Percentiles rank a stretch among this genome's conserved stretches.
Evolutionary conservation across 441 rosid species (phyloP).

Genomic region (Populus trichocarpa): DNA sequence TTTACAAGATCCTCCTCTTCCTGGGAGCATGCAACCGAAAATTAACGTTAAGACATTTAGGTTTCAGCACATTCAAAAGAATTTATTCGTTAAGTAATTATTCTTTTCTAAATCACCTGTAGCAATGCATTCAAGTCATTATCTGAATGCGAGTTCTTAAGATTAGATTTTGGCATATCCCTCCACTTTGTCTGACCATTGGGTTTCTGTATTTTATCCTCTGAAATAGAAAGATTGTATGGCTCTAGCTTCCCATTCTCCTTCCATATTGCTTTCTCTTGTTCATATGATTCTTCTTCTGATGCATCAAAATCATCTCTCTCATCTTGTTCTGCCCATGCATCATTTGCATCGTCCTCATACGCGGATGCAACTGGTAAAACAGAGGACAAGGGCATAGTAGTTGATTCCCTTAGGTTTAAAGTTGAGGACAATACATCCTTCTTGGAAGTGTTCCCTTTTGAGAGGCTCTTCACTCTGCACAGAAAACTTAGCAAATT

Average conservation of each 20-base stretch:
- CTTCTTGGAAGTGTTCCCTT: conserved; percentile 85
- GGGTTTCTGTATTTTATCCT: conserved; percentile 55
- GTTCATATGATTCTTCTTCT: conserved; percentile 64
- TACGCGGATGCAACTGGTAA: conserved; percentile 50
- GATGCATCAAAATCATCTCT: conserved; percentile 69
- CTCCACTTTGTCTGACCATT: conserved; percentile 49
- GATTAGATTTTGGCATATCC: conserved; percentile 47
- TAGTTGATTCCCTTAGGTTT: conserved; percentile 73
- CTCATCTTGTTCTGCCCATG: conserved; percentile 76
- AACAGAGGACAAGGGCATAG: conserved; percentile 57
- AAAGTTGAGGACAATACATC: conserved; percentile 67
- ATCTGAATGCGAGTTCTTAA: conserved; percentile 40
- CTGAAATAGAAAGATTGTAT: conserved; percentile 33
- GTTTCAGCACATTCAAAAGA: not conserved
- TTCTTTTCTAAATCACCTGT: conserved; percentile 31
- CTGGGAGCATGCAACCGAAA: conserved; percentile 25
- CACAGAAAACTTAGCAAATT: conserved; percentile 2
- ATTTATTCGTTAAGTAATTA: not conserved
- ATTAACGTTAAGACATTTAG: conserved; percentile 2
- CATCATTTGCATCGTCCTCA: conserved; percentile 62
- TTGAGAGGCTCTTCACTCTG: conserved; percentile 98
- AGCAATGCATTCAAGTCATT: conserved; percentile 57
- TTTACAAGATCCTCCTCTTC: conserved; percentile 68
- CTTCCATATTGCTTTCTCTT: conserved; percentile 66
- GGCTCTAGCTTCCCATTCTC: conserved; percentile 67